Conservation (phyloP, 1,284 basidiomycete species). For the Chondrostereum purpureum region DNA sequence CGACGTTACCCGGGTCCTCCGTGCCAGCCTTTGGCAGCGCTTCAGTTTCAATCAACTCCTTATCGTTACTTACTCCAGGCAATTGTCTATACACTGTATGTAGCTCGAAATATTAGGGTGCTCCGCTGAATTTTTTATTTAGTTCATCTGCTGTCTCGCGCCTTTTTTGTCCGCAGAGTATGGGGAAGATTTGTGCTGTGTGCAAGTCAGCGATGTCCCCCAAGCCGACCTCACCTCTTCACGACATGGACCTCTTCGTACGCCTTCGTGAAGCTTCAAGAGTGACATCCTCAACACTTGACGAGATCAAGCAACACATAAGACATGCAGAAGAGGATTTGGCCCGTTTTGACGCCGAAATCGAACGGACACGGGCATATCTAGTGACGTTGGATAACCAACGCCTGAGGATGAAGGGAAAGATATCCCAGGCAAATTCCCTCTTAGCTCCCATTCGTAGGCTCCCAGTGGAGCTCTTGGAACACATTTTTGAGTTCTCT, state of each 20-base stretch:
- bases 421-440: not conserved
- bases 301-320: not conserved
- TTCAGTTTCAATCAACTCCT: no score
- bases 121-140: no score
- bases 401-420: not conserved
- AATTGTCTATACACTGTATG: no score
- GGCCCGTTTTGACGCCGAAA: not conserved
- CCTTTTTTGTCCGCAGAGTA: no score
- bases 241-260: not conserved
- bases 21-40: no score
- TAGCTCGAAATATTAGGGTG: no score
- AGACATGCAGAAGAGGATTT: not conserved
- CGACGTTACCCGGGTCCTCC: no score
- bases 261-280: not conserved
- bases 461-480: slow-evolving; percentile 2
- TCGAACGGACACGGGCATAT: not conserved
- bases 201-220: no score
- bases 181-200: no score
- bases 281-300: not conserved
- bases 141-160: no score
- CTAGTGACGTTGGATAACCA: not conserved
- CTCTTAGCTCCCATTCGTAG: slow-evolving; percentile 4
- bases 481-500: not conserved
- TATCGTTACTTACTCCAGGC: no score
- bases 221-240: not conserved